phyloP scores from a whole-genome alignment of 169 alveolate species.

The Besnoitia besnoiti region DNA sequence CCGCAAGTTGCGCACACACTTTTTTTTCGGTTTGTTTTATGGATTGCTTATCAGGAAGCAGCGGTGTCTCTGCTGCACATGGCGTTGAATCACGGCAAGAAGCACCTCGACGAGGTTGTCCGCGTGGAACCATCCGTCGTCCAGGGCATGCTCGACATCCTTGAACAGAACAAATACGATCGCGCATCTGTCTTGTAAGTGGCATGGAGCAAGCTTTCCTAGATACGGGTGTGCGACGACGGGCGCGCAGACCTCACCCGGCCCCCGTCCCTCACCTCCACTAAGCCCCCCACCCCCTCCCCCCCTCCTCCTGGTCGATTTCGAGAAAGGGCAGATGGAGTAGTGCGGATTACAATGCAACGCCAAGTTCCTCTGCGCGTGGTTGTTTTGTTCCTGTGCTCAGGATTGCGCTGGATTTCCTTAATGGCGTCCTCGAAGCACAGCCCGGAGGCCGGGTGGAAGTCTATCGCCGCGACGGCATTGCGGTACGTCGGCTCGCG shows the following conservation, averaged over 20 bases:
- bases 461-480: constrained; percentile 28
- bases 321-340: too few species aligned
- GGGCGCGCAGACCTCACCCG: too few species aligned
- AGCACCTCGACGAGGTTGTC: background rate
- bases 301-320: background rate
- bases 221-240: too few species aligned
- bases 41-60: background rate
- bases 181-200: constrained; percentile 31
- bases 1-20: too few species aligned
- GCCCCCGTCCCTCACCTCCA: background rate
- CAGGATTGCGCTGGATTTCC: constrained; percentile 31
- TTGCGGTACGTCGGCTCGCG: background rate
- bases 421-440: background rate
- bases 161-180: constrained; percentile 35
- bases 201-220: too few species aligned
- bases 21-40: too few species aligned
- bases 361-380: too few species aligned
- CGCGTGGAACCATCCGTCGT: constrained; percentile 29
- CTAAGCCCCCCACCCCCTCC: background rate
- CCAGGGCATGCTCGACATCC: constrained; percentile 38
- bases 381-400: too few species aligned
- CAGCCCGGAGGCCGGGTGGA: background rate
- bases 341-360: too few species aligned
- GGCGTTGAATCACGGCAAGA: constrained; percentile 9
- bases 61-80: constrained; percentile 36